phyloP scores from a whole-genome alignment of 2,329 filamentous ascomycete genomes.

The Delphinella strobiligena region DNA sequence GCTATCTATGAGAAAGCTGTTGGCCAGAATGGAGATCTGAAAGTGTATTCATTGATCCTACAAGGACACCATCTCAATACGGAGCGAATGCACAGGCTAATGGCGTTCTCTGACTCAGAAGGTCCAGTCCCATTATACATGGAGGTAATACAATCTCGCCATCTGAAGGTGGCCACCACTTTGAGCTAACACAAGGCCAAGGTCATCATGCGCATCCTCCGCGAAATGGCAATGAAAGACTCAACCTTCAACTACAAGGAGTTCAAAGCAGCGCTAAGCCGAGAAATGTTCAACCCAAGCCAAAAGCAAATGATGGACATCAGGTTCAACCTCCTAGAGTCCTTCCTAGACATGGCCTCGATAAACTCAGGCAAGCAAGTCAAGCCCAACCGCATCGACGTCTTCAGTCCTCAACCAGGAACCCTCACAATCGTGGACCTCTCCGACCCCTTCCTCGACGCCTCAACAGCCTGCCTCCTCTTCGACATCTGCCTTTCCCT shows the following conservation, averaged over 20 bases:
- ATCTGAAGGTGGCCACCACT: not conserved
- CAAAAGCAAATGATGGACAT: conserved; percentile 49
- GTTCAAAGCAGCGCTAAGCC: conserved; percentile 31
- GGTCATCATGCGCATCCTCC: conserved; percentile 44
- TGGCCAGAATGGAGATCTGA: conserved; percentile 27
- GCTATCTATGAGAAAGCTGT: conserved; percentile 30
- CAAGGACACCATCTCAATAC: conserved; percentile 38
- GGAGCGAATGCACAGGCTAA: conserved; percentile 41
- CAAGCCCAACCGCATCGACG: conserved; percentile 7
- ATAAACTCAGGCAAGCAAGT: conserved; percentile 6
- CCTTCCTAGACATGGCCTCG: conserved; percentile 40
- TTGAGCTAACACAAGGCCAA: conserved; percentile 18
- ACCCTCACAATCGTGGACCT: conserved; percentile 58
- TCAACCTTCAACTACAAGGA: conserved; percentile 37
- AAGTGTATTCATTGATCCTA: conserved; percentile 35
- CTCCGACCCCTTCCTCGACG: conserved; percentile 57
- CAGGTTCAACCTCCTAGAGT: conserved; percentile 51
- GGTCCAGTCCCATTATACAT: conserved; percentile 44
- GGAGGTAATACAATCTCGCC: conserved; percentile 33
- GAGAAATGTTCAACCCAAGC: conserved; percentile 29
- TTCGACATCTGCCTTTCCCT: conserved; percentile 61
- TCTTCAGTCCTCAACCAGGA: conserved; percentile 28
- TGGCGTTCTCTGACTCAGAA: conserved; percentile 35
- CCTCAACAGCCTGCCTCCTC: conserved; percentile 54
- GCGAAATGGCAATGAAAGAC: conserved; percentile 39